Base-by-base conservation (phyloP, 2,329 filamentous ascomycete species). In the Arachnopeziza araneosa region DNA sequence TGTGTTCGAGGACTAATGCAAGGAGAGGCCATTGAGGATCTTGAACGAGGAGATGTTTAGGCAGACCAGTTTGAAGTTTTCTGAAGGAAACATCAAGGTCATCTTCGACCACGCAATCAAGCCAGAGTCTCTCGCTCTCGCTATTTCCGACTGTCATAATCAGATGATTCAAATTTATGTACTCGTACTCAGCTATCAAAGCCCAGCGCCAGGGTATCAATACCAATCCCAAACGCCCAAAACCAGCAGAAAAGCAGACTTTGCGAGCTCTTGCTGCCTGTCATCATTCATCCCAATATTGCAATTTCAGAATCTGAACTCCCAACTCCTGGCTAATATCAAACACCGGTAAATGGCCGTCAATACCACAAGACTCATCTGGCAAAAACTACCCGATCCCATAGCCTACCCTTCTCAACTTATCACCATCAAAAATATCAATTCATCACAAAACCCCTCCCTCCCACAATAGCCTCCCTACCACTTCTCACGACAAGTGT, bases 1-100 rank as follows among this genome's bases (percentile, higher is more conserved):
- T 66, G 65, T 17, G 52, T 65, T 4, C 56, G 61, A 21, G 59
- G 60, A 17, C 63, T 58, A 54, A 67, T 66, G 64, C 55, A 61
- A 36, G 64, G 65, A n/a, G 52, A 54, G n/a, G 22, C 55, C 8
- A 44, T 57, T 19, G 36, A 44, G 17, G 36, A 5, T 44, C 36
- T 44, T 19, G 36, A 44, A 14, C 36, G 36, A 44, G 36, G 36
- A 44, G 36, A 44, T 44, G 5, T 19, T 14, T 12, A 44, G 3
- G 36, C 36, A 14, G 6, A 44, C 2, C 36, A 19, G 12, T 44
- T 44, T 44, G 36, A 17, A 19, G 17, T 44, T 4, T 44, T 44
- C 17, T 44, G 12, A 44, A 30, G 5, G 9, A 30, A 9, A 30
- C 9, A 5, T 30, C 26, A 9, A 30, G 9, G 26, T 30, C 26